A percentile compares a stretch with the other conserved stretches of the same genome.
These are phyloP conservation scores for Hordeum pubiflorum DNA, from an alignment of 202 grass and related monocot genomes.

Conservation along the genomic window DNA sequence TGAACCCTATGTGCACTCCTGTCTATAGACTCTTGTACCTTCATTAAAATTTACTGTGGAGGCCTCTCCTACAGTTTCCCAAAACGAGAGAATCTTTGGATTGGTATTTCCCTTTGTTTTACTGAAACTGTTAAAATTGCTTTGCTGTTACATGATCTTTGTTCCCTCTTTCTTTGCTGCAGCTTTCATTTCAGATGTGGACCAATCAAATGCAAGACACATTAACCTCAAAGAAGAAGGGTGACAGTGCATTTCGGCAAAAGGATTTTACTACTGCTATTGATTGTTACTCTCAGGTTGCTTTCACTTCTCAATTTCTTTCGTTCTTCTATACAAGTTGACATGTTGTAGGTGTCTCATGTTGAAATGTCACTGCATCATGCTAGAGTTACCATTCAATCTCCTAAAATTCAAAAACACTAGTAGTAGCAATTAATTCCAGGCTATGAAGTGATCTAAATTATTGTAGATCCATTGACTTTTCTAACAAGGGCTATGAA, in stretches of 20 bases:
- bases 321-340: background rate
- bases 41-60: background rate
- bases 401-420: background rate
- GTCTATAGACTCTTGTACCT: background rate
- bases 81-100: background rate
- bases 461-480: background rate
- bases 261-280: constrained; percentile 89
- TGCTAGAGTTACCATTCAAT: background rate
- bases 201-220: constrained; percentile 99
- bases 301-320: constrained; percentile 10
- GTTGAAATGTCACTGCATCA: constrained; percentile 8
- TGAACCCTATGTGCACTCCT: background rate
- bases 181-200: constrained; percentile 99
- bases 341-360: background rate
- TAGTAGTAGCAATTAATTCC: background rate
- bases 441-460: background rate
- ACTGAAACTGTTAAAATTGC: background rate
- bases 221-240: constrained; percentile 96
- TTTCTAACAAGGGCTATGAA: background rate
- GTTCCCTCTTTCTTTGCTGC: constrained; percentile 30
- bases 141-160: constrained; percentile 22
- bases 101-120: background rate
- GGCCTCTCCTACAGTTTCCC: background rate
- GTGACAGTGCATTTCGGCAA: constrained; percentile 86
- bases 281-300: constrained; percentile 84